phyloP scores from a whole-genome alignment of 2,329 filamentous ascomycete genomes.

The Zymoseptoria tritici region DNA sequence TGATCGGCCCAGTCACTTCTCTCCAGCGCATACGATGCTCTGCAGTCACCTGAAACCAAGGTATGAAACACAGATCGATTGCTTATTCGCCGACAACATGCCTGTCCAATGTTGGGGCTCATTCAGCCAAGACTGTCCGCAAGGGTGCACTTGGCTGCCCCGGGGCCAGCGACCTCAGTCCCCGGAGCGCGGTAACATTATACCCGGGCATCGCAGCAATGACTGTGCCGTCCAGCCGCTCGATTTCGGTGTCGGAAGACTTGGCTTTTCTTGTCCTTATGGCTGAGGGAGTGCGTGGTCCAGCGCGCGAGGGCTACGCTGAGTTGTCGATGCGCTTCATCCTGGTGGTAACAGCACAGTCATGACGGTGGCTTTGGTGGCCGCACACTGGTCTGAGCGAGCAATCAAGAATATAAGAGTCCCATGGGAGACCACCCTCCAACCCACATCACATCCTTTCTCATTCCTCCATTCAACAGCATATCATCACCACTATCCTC shows the following conservation, averaged over 20 bases:
- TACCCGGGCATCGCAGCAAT: background rate
- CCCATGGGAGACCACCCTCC: background rate
- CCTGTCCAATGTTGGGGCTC: background rate
- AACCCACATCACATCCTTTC: background rate
- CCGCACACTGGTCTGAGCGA: background rate
- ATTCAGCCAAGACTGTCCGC: background rate
- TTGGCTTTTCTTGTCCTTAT: background rate
- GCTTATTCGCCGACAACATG: background rate
- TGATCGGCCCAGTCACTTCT: background rate
- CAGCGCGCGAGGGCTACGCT: background rate
- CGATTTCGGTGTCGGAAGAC: background rate
- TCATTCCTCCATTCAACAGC: background rate
- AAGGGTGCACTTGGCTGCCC: background rate
- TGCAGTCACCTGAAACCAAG: background rate
- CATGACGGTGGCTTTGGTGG: background rate
- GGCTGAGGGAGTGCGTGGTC: background rate
- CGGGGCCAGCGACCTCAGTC: background rate
- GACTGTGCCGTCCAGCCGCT: background rate
- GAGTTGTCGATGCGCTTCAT: background rate
- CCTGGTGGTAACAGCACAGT: background rate
- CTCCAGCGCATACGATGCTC: background rate
- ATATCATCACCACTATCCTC: background rate
- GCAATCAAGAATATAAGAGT: background rate
- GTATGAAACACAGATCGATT: background rate
- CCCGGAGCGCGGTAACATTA: background rate